phyloP scores from a whole-genome alignment of 306 rosid genomes.

The Gleditsia sinensis region DNA sequence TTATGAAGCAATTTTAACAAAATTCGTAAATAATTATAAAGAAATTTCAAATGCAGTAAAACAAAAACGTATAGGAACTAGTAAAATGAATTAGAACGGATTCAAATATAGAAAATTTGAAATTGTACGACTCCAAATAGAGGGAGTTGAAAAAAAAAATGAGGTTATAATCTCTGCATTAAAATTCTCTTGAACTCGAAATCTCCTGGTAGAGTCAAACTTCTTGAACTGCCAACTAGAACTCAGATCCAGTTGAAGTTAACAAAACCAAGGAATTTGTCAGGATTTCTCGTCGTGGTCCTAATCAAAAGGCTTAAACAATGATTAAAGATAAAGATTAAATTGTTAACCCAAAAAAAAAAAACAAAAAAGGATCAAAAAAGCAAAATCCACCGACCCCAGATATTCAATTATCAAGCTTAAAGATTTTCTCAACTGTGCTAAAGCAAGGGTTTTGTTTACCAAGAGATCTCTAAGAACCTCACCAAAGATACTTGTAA shows the following conservation, averaged over 20 bases:
- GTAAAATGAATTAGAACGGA: too few relatives aligned
- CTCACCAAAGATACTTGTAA: conserved; percentile 18
- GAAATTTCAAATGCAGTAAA: too few relatives aligned
- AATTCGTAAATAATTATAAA: too few relatives aligned
- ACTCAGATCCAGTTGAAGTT: not conserved
- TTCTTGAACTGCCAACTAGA: conserved; percentile 17
- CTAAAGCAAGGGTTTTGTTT: conserved; percentile 38
- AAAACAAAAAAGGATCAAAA: conserved; percentile 28
- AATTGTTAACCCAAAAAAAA: conserved; percentile 28
- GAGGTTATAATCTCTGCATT: conserved; percentile 1
- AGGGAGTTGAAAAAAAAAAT: too few relatives aligned
- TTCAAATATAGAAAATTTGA: too few relatives aligned
- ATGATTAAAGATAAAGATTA: conserved; percentile 27
- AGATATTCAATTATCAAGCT: conserved; percentile 34
- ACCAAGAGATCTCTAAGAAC: conserved; percentile 32
- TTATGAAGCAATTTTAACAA: too few relatives aligned
- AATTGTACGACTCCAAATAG: too few relatives aligned
- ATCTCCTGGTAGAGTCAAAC: conserved; percentile 8
- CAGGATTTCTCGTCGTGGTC: conserved; percentile 20
- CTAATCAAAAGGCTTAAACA: not conserved
- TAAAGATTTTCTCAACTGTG: conserved; percentile 13
- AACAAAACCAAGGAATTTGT: conserved; percentile 8
- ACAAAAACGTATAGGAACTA: too few relatives aligned
- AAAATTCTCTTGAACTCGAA: conserved; percentile 19
- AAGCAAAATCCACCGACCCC: conserved; percentile 19